These are phyloP conservation scores for Fusarium sp. DNA, from an alignment of 2,329 filamentous ascomycete genomes.

Conservation along the genomic window DNA sequence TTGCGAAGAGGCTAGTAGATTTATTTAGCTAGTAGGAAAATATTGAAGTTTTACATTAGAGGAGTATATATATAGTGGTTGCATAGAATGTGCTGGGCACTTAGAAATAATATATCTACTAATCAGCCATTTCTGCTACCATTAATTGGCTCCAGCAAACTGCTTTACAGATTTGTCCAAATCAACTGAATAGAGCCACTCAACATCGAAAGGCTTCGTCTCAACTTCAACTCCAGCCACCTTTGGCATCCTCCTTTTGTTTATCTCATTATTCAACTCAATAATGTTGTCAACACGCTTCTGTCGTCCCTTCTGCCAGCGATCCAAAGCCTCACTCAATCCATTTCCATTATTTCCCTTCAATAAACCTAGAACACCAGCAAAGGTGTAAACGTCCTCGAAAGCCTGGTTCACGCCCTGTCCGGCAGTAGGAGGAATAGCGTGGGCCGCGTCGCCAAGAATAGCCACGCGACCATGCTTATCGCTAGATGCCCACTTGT, in stretches of 20 bases:
- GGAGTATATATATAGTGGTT: no score
- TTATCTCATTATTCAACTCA: slow-evolving; percentile 61
- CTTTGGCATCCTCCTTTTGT: slow-evolving; percentile 59
- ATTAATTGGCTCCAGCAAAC: slow-evolving; percentile 12
- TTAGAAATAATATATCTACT: no score
- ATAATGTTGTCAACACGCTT: slow-evolving; percentile 61
- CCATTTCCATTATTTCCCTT: slow-evolving; percentile 47
- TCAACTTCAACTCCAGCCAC: slow-evolving; percentile 43
- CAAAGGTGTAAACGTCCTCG: slow-evolving; percentile 63
- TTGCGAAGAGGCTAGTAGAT: no score
- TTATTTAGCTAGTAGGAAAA: no score
- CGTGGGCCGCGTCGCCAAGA: slow-evolving; percentile 62
- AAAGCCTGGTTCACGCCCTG: slow-evolving; percentile 62
- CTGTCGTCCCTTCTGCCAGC: slow-evolving; percentile 63
- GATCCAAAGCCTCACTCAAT: slow-evolving; percentile 1
- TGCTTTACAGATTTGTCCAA: slow-evolving; percentile 53
- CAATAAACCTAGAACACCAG: slow-evolving; percentile 52
- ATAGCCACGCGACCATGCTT: slow-evolving; percentile 55
- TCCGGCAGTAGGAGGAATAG: slow-evolving; percentile 60
- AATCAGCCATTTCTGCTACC: no score
- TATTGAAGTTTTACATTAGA: no score
- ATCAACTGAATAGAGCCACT: slow-evolving; percentile 58
- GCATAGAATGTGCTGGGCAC: no score
- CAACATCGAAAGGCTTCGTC: slow-evolving; percentile 51
- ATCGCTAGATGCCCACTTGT: slow-evolving; percentile 56